Conservation (phyloP, 2,329 filamentous ascomycete genomes). For the Fulvia fulva region DNA sequence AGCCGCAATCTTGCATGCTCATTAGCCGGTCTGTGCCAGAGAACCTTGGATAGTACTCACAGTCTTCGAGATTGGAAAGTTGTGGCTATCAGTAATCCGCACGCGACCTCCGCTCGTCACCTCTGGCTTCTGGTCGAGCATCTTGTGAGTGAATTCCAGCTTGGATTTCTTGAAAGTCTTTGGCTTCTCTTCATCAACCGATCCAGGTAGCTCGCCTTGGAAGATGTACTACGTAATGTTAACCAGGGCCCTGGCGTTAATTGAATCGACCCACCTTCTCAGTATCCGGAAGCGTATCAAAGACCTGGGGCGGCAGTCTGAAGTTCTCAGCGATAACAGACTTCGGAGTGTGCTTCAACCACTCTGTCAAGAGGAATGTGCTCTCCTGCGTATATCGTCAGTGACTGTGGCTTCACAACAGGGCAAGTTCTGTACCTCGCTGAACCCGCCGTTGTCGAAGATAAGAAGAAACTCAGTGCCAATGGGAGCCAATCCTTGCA, state of each 20-base stretch:
- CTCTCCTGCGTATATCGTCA: no score
- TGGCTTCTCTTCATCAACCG: conserved; percentile 63
- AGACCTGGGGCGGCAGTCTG: conserved; percentile 65
- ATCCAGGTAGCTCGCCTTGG: conserved; percentile 58
- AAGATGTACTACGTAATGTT: conserved; percentile 59
- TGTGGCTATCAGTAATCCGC: conserved; percentile 68
- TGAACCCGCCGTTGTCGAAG: conserved; percentile 58
- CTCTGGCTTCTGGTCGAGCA: conserved; percentile 65
- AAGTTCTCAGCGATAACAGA: conserved; percentile 73
- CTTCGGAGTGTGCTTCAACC: conserved; percentile 69
- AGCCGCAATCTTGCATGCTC: conserved; percentile 46
- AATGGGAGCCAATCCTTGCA: conserved; percentile 62
- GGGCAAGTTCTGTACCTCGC: conserved; percentile 53
- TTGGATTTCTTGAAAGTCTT: conserved; percentile 63
- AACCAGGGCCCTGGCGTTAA: no score
- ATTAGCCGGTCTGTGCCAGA: no score
- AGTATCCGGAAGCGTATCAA: conserved; percentile 60
- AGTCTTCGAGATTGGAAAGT: conserved; percentile 69
- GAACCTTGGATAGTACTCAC: conserved; percentile 36
- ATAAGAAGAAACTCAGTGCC: conserved; percentile 63
- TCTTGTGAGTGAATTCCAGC: conserved; percentile 65
- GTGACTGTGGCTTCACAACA: no score
- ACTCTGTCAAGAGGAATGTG: conserved; percentile 65
- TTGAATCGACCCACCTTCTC: conserved; percentile 46
- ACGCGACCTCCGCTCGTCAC: conserved; percentile 67